A percentile compares a stretch with the other conserved stretches of the same genome.
phyloP scores from a whole-genome alignment of 2,329 filamentous ascomycete genomes.

The Juglanconis oblonga region DNA sequence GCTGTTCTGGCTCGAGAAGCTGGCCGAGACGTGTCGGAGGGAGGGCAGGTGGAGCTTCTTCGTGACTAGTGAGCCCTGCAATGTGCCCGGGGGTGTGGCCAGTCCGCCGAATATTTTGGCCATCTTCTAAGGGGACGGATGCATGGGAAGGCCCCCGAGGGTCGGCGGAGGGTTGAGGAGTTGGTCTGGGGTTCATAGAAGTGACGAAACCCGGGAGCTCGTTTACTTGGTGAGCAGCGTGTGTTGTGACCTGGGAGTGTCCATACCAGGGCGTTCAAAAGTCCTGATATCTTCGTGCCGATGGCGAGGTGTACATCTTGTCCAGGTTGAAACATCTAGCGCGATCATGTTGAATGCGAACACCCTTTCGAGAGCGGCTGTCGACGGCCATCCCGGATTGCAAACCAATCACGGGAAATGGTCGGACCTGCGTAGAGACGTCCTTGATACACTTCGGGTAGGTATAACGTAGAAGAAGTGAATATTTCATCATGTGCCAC shows the following conservation, averaged over 20 bases:
- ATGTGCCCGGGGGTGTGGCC: slow-evolving; percentile 38
- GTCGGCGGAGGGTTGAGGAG: neutral
- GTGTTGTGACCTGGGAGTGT: neutral
- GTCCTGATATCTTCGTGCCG: neutral
- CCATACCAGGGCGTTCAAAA: neutral
- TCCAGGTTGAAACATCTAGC: neutral
- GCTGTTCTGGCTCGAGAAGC: slow-evolving; percentile 45
- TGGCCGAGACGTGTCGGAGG: slow-evolving; percentile 37
- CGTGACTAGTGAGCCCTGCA: slow-evolving; percentile 43
- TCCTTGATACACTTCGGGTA: no score
- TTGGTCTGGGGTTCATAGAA: neutral
- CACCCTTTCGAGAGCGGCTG: neutral
- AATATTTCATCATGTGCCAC: slow-evolving; percentile 15
- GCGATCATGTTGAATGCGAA: no score
- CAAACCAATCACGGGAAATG: neutral
- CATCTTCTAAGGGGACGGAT: slow-evolving; percentile 10
- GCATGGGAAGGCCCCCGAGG: no score
- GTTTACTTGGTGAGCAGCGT: no score
- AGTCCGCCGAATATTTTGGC: slow-evolving; percentile 18
- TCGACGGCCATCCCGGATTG: neutral
- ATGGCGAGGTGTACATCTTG: neutral
- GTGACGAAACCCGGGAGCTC: no score
- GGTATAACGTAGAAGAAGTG: slow-evolving; percentile 1
- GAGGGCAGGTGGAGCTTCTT: slow-evolving; percentile 43
- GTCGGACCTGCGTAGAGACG: no score